A percentile compares a stretch with the other conserved stretches of the same genome.
Conservation (phyloP, 1,284 basidiomycete species). For the Fomitiporia mediterranea region DNA sequence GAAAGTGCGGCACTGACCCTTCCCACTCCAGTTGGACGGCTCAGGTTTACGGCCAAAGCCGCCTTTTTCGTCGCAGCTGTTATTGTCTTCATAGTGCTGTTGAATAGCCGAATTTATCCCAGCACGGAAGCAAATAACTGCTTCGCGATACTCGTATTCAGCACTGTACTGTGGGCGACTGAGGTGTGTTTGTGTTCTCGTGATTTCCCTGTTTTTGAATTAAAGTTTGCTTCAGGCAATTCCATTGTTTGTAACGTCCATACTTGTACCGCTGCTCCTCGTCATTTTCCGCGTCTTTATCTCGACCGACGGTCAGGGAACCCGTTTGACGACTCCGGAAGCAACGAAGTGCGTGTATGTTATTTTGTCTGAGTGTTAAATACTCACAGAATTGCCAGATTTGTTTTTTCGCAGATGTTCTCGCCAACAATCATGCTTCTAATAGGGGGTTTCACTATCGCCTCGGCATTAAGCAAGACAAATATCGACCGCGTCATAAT, state of each 20-base stretch:
- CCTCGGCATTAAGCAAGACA: conserved; percentile 96
- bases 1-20: conserved; percentile 50
- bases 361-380: conserved; percentile 4
- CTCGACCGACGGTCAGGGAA: conserved; percentile 49
- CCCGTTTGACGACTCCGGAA: conserved; percentile 57
- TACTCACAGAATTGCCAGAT: conserved; percentile 40
- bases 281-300: conserved; percentile 85
- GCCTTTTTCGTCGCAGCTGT: conserved; percentile 57
- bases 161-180: conserved; percentile 94
- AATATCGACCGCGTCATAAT: conserved; percentile 94
- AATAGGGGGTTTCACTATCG: conserved; percentile 97
- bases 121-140: conserved; percentile 84
- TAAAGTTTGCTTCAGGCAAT: conserved; percentile 64
- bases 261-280: conserved; percentile 85
- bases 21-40: conserved; percentile 54
- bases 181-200: conserved; percentile 57
- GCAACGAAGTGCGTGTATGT: conserved; percentile 71
- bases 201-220: background rate
- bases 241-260: conserved; percentile 94
- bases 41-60: conserved; percentile 63
- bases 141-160: conserved; percentile 86
- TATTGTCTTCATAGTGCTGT: conserved; percentile 51
- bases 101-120: conserved; percentile 60
- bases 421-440: conserved; percentile 95
- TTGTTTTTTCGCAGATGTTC: conserved; percentile 76